A percentile compares a stretch with the other conserved stretches of the same genome.
These are phyloP conservation scores for Eucalyptus curtisii DNA, from an alignment of 345 rosid species.

Conservation along the genomic window DNA sequence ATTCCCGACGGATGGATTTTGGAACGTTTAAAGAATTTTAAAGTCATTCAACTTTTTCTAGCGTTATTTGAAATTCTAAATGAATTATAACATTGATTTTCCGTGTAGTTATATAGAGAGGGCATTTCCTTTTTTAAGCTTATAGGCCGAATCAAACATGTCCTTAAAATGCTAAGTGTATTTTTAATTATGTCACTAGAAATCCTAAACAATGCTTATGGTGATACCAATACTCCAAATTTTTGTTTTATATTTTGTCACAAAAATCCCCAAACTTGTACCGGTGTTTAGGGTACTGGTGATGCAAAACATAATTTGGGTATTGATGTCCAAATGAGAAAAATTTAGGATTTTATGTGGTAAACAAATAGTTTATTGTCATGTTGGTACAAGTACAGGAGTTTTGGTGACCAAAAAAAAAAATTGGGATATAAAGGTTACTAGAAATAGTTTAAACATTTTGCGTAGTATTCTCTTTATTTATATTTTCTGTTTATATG, in stretches of 20 bases:
- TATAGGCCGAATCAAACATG: not conserved
- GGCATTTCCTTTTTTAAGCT: not conserved
- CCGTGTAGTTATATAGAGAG: not conserved
- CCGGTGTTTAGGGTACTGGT: not conserved
- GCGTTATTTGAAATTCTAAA: too few relatives aligned
- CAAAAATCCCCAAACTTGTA: not conserved
- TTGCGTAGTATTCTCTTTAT: not conserved
- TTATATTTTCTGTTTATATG: not conserved
- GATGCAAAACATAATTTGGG: not conserved
- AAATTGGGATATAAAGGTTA: not conserved
- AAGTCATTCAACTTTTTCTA: too few relatives aligned
- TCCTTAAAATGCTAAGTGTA: not conserved
- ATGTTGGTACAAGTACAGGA: too few relatives aligned
- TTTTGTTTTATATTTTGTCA: rapidly evolving
- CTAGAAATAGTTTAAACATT: not conserved
- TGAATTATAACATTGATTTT: too few relatives aligned
- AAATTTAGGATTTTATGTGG: not conserved
- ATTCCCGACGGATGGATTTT: not conserved
- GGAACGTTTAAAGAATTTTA: not conserved
- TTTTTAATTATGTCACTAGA: not conserved
- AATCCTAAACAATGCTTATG: too few relatives aligned
- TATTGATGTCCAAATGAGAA: not conserved
- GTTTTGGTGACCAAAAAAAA: not conserved
- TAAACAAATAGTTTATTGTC: not conserved
- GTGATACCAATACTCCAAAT: not conserved